These are phyloP conservation scores for Cladosporium cucumerinum DNA, from an alignment of 2,329 filamentous ascomycete genomes.

Conservation along the genomic window DNA sequence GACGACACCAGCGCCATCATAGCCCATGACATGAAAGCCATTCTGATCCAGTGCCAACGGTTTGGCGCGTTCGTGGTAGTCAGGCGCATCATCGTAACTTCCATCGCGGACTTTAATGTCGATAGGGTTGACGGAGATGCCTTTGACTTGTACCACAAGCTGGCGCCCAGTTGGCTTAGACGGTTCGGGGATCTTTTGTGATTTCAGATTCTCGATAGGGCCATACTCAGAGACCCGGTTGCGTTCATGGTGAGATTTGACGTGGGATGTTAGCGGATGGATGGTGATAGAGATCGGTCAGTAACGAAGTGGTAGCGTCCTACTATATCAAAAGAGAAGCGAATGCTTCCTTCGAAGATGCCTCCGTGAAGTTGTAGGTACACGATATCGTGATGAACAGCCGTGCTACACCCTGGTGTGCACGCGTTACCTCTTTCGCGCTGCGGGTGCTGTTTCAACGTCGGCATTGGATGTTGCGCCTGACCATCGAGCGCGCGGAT, in stretches of 20 bases:
- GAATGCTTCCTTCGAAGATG: not conserved
- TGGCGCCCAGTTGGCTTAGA: conserved; percentile 33
- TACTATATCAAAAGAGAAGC: not conserved
- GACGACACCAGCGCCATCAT: conserved; percentile 43
- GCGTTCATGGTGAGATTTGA: conserved; percentile 29
- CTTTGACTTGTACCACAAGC: conserved; percentile 38
- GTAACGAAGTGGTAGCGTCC: not conserved
- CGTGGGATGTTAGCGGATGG: not conserved
- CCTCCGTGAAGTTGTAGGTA: not conserved
- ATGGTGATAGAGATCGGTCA: not conserved
- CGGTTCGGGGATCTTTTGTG: conserved; percentile 34
- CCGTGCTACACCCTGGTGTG: not conserved
- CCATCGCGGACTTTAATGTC: conserved; percentile 38
- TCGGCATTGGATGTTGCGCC: not conserved
- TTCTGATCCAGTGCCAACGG: conserved; percentile 10
- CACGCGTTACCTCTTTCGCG: not conserved
- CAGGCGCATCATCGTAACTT: conserved; percentile 37
- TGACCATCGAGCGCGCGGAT: not conserved
- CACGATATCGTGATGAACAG: conserved; percentile 3
- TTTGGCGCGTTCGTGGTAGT: conserved; percentile 35
- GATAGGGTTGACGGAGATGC: conserved; percentile 40
- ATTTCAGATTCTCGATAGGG: conserved; percentile 27
- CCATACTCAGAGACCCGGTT: conserved; percentile 34
- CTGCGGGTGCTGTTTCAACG: not conserved
- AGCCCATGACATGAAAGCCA: conserved; percentile 42